Conservation (phyloP, 352 stramenopile genomes). For the Globisporangium takayamanum region DNA sequence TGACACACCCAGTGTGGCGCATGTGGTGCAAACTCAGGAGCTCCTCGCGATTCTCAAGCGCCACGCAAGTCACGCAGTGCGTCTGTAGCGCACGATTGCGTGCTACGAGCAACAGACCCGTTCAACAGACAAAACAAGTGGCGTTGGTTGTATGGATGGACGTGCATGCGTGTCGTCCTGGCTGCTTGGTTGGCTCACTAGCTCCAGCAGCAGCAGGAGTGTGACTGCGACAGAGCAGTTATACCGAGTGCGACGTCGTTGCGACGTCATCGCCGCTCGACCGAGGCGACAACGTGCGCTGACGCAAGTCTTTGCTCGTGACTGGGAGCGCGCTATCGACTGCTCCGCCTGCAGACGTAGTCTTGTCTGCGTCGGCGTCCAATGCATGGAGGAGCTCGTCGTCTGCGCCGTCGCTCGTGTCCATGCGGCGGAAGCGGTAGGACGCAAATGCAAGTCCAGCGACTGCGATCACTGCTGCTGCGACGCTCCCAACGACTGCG, state of each 20-base stretch:
- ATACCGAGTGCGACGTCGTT: constrained; percentile 5
- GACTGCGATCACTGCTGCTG: constrained; percentile 39
- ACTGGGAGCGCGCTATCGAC: not conserved
- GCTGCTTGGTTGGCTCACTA: no score
- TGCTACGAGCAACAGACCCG: not conserved
- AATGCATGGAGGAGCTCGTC: constrained; percentile 31
- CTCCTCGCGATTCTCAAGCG: constrained; percentile 26
- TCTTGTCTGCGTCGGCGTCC: constrained; percentile 17
- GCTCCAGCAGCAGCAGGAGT: not conserved
- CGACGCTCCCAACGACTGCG: constrained; percentile 53
- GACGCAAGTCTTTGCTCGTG: constrained; percentile 11
- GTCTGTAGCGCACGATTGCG: no score
- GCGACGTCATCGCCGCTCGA: constrained; percentile 8
- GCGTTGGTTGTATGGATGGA: not conserved
- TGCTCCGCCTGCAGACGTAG: not conserved
- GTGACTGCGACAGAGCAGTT: not conserved
- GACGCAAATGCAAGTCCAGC: constrained; percentile 40
- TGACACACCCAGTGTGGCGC: no score
- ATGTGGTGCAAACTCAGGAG: constrained; percentile 13
- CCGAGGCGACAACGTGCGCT: constrained; percentile 18
- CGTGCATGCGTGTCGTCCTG: no score
- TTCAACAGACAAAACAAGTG: not conserved
- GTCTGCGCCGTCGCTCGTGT: constrained; percentile 21
- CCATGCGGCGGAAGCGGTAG: constrained; percentile 33
- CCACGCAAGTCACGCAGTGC: not conserved